These are phyloP conservation scores for Suillus plorans DNA, from an alignment of 768 basidiomycete species.

Conservation along the genomic window DNA sequence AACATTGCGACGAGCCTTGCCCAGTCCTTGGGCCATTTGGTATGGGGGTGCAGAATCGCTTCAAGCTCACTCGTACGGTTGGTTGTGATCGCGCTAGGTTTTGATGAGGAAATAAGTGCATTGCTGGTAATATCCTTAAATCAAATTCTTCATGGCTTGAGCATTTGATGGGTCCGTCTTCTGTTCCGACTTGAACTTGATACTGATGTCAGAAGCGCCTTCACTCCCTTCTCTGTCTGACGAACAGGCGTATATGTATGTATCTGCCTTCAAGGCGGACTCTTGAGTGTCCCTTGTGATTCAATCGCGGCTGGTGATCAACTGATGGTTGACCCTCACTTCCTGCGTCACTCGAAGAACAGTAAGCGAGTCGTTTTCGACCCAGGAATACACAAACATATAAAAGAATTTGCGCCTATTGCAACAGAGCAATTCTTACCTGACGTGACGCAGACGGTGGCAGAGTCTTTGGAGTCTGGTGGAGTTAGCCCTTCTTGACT, in stretches of 20 bases:
- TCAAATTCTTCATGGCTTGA: too few relatives aligned
- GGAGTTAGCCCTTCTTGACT: constrained; percentile 41
- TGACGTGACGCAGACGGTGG: constrained; percentile 29
- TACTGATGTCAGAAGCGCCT: neutral
- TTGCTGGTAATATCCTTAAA: too few relatives aligned
- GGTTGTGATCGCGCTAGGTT: too few relatives aligned
- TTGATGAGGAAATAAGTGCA: too few relatives aligned
- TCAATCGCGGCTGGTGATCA: constrained; percentile 36
- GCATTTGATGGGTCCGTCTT: too few relatives aligned
- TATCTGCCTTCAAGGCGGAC: constrained; percentile 59
- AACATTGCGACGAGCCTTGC: too few relatives aligned
- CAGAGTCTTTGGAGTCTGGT: constrained; percentile 46
- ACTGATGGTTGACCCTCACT: constrained; percentile 38
- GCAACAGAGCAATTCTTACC: constrained; percentile 20
- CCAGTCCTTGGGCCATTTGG: too few relatives aligned
- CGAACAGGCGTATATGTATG: constrained; percentile 49
- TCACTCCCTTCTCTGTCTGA: constrained; percentile 39
- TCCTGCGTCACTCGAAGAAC: constrained; percentile 46
- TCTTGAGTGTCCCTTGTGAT: constrained; percentile 38
- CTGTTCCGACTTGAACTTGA: too few relatives aligned
- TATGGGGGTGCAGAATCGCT: too few relatives aligned
- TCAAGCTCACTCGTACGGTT: too few relatives aligned
- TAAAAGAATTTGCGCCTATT: constrained; percentile 39
- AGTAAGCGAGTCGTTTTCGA: constrained; percentile 49
- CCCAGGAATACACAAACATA: constrained; percentile 52